Evolutionary conservation across 345 rosid species (phyloP).

Genomic region (Murraya koenigii): DNA sequence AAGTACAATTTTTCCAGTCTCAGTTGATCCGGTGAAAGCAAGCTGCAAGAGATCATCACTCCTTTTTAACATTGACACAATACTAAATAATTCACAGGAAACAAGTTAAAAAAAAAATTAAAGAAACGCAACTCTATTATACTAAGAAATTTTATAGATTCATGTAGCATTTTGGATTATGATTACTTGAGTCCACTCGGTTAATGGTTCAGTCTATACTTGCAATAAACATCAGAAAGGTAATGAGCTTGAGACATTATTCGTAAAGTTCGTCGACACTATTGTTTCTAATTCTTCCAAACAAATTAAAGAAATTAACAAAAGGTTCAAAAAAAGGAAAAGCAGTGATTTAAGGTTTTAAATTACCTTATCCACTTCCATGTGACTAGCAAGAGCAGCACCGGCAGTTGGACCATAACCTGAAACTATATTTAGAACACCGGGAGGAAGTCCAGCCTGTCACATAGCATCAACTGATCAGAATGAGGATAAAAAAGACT

Average conservation of each 20-base stretch:
- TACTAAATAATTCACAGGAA: background rate
- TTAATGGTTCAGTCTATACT: background rate
- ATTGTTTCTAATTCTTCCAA: background rate
- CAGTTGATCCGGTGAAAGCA: conserved; percentile 93
- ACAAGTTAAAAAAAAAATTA: background rate
- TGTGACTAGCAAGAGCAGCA: conserved; percentile 86
- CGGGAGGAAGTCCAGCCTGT: conserved; percentile 94
- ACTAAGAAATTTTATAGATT: background rate
- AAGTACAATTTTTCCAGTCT: conserved; percentile 64
- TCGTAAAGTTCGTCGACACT: background rate
- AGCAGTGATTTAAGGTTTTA: background rate
- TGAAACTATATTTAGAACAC: conserved; percentile 82
- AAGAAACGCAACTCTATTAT: background rate
- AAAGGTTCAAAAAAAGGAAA: background rate
- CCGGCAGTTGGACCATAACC: conserved; percentile 91
- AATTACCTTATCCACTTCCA: conserved; percentile 88
- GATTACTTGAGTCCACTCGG: background rate
- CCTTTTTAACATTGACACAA: background rate
- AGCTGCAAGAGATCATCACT: conserved; percentile 43
- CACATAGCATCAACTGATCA: conserved; percentile 4
- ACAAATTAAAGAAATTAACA: background rate
- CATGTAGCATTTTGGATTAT: background rate
- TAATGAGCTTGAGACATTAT: background rate
- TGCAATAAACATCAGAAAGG: background rate
- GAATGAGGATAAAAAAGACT: conserved; percentile 4